Conservation (phyloP, 352 stramenopile genomes). For the Peronospora belbahrii region DNA sequence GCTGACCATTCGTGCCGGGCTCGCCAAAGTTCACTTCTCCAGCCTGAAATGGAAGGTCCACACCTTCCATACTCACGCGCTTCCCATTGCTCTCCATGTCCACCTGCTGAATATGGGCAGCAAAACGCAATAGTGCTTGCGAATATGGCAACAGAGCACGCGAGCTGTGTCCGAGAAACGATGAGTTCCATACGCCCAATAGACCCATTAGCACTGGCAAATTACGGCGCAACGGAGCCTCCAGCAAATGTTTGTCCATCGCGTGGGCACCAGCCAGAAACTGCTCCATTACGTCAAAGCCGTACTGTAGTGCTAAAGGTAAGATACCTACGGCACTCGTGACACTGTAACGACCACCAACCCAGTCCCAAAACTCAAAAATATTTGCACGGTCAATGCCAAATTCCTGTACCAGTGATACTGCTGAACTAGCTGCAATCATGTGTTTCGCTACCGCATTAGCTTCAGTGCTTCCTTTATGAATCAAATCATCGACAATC, state of each 20-base stretch:
- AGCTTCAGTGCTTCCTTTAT: slow-evolving; percentile 68
- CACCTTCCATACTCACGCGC: slow-evolving; percentile 91
- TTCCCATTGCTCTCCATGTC: slow-evolving; percentile 99
- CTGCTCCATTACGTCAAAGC: slow-evolving; percentile 84
- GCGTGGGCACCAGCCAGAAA: slow-evolving; percentile 95
- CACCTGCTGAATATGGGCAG: slow-evolving; percentile 96
- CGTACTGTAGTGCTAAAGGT: slow-evolving; percentile 94
- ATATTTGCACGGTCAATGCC: slow-evolving; percentile 94
- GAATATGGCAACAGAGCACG: slow-evolving; percentile 90
- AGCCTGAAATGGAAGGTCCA: slow-evolving; percentile 88
- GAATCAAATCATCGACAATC: slow-evolving; percentile 89
- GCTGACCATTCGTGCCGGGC: slow-evolving; percentile 96
- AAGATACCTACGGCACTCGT: slow-evolving; percentile 95
- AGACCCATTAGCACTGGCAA: slow-evolving; percentile 96
- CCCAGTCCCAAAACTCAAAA: slow-evolving; percentile 99
- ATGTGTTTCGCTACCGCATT: slow-evolving; percentile 92
- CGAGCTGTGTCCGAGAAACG: slow-evolving; percentile 93
- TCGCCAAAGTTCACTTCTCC: slow-evolving; percentile 98
- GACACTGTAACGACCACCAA: slow-evolving; percentile 96
- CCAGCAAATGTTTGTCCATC: slow-evolving; percentile 97
- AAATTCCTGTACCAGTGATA: slow-evolving; percentile 84
- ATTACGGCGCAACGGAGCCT: slow-evolving; percentile 89
- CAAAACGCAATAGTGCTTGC: slow-evolving; percentile 92
- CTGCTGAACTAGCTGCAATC: slow-evolving; percentile 82
- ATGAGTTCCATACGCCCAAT: slow-evolving; percentile 97